Evolutionary conservation across 2,329 filamentous ascomycete species (phyloP), one percentile per base, ranked within the genome.

Genomic region (Penicillium sp.): DNA sequence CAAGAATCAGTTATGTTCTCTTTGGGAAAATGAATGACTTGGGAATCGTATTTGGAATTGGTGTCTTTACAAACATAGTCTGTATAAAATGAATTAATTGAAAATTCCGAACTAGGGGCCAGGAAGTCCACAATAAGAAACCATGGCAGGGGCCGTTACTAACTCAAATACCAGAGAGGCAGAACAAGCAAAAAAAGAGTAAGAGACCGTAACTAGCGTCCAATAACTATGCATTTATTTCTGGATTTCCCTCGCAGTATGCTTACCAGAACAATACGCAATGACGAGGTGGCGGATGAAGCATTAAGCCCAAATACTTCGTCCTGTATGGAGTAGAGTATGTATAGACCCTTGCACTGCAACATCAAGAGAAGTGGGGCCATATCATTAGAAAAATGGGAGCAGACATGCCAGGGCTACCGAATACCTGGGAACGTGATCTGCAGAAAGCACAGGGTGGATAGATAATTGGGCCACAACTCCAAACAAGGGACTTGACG

Each of bases 11-110:
- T 5, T n/a, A 26, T 10, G 18, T 24, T 20, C 20, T n/a, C 13
- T 32, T 43, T 44, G 4, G 18, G 22, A n/a, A 18, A 29, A 26
- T 32, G 45, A 10, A 31, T 43, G 32, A 2, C 7, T 39, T 32
- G 35, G 9, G 14, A 11, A 40, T 46, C 13, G 20, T 29, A 26
- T 26, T 40, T 22, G 10, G 6, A 11, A 20, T 32, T 29, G 9
- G 16, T 14, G 5, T 7, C 18, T 35, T 11, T 11, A 24, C 13
- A 24, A 45, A 11, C 14, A 13, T 13, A 7, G 14, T n/a, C 8
- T 24, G 34, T 10, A 47, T 48, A 70, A 67, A 3, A 75, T 83
- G 49, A 82, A 86, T 65, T 89, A 24, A 29, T 52, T 16, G 20
- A 32, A 48, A 13, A 10, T 7, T 14, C 32, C 9, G 40, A 45